phyloP scores from a whole-genome alignment of 73 alveolate genomes.

The Blepharisma stoltei region DNA sequence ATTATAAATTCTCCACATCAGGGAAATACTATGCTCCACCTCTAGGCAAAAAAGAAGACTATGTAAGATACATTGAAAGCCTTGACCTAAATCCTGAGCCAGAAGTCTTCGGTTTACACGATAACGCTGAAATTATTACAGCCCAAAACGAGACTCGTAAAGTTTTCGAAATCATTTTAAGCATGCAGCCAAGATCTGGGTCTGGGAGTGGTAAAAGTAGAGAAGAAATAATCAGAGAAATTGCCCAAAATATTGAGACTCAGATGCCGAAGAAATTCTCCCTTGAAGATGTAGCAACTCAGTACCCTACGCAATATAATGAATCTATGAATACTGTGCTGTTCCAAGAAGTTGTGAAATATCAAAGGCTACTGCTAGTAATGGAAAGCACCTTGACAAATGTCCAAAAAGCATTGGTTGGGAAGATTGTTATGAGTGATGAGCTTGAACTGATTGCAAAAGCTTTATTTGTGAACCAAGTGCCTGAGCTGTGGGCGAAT shows the following conservation, averaged over 20 bases:
- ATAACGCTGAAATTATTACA: conserved; percentile 99
- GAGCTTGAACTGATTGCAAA: conserved; percentile 98
- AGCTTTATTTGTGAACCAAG: conserved; percentile 95
- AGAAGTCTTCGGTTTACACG: conserved; percentile 99
- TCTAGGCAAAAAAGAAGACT: conserved; percentile 94
- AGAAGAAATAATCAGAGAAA: conserved; percentile 90
- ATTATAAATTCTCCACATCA: conserved; percentile 88
- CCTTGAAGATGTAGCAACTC: conserved; percentile 85
- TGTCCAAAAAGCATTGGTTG: conserved; percentile 93
- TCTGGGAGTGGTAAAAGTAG: conserved; percentile 92
- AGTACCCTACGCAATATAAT: conserved; percentile 95
- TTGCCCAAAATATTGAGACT: conserved; percentile 72
- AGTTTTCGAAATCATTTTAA: conserved; percentile 85
- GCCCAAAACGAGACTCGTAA: conserved; percentile 93
- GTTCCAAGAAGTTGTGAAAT: conserved; percentile 93
- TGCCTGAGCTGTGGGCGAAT: conserved; percentile 94
- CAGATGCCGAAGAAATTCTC: conserved; percentile 97
- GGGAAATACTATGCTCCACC: conserved; percentile 94
- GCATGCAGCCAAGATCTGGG: conserved; percentile 94
- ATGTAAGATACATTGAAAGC: conserved; percentile 91
- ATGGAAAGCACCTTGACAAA: conserved; percentile 83
- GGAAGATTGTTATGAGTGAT: conserved; percentile 98
- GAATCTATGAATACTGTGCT: conserved; percentile 98
- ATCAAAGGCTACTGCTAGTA: conserved; percentile 79
- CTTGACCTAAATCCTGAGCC: conserved; percentile 98